A percentile compares a stretch with the other conserved stretches of the same genome.
These are phyloP conservation scores for Pseudogymnoascus sp. DNA, from an alignment of 2,329 filamentous ascomycete genomes.

Conservation along the genomic window DNA sequence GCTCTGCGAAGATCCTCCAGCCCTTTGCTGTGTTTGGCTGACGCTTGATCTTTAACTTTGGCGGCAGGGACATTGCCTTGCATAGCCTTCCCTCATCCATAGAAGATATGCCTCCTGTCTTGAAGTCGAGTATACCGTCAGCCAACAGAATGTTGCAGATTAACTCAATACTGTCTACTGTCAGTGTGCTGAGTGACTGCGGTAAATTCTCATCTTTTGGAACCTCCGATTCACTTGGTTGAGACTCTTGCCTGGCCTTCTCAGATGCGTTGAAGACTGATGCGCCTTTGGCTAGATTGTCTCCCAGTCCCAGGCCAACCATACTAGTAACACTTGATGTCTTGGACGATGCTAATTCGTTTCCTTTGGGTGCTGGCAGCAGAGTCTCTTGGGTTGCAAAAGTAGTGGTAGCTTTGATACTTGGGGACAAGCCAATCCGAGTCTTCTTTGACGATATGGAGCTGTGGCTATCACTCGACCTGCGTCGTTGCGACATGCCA, in stretches of 20 bases:
- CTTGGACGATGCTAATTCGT: not conserved
- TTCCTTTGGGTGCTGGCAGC: not conserved
- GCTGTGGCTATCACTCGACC: not conserved
- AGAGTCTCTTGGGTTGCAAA: not conserved
- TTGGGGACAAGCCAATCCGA: not conserved
- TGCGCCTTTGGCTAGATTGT: not conserved
- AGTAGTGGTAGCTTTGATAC: not conserved
- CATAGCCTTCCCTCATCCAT: not conserved
- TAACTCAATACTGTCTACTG: not conserved
- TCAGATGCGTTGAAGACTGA: not conserved
- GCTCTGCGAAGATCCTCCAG: slow-evolving; percentile 54
- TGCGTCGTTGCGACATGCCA: not conserved
- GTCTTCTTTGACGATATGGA: slow-evolving; percentile 1
- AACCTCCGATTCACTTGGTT: not conserved
- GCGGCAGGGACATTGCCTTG: not conserved
- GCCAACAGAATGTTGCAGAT: not conserved
- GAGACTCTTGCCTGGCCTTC: not conserved
- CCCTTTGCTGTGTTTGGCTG: slow-evolving; percentile 20
- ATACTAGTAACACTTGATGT: not conserved
- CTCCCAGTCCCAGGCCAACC: not conserved
- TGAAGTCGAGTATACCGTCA: not conserved
- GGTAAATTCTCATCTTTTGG: not conserved
- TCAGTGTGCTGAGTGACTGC: not conserved
- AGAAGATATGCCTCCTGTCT: not conserved
- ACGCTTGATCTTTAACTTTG: not conserved